These are phyloP conservation scores for Alternaria metachromatica DNA, from an alignment of 2,329 filamentous ascomycete species.

Conservation along the genomic window DNA sequence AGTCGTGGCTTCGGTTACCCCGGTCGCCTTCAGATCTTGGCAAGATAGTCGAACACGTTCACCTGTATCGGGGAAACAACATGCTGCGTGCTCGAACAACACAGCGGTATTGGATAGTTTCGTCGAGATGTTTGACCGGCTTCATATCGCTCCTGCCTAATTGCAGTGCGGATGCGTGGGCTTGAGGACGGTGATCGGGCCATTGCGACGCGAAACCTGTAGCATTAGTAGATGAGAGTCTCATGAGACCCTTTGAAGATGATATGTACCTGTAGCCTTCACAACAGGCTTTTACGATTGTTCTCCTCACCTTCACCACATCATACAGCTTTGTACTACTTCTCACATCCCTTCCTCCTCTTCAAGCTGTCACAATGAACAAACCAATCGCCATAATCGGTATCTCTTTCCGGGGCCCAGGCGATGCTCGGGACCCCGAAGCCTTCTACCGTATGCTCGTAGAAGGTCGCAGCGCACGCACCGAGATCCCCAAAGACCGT, in stretches of 20 bases:
- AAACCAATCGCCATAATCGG: conserved; percentile 8
- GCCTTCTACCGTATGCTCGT: conserved; percentile 26
- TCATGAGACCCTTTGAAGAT: background rate
- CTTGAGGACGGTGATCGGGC: background rate
- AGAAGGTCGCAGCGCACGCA: conserved; percentile 39
- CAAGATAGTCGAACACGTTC: background rate
- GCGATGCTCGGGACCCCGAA: conserved; percentile 8
- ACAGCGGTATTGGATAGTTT: background rate
- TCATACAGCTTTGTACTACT: background rate
- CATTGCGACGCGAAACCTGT: background rate
- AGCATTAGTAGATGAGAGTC: background rate
- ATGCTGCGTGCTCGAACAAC: background rate
- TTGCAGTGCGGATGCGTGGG: background rate
- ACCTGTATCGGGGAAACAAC: background rate
- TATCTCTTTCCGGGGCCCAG: conserved; percentile 5
- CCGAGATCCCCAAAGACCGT: conserved; percentile 31
- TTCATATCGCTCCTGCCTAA: background rate
- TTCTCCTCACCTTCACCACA: background rate
- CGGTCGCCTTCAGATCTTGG: background rate
- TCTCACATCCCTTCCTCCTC: background rate
- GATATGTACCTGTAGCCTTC: background rate
- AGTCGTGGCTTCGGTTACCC: background rate
- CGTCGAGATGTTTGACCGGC: background rate
- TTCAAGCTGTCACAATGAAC: background rate
- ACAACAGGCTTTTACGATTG: background rate